Evolutionary conservation across 208 protist species (phyloP).

Genomic region (Acanthamoeba castellanii): DNA sequence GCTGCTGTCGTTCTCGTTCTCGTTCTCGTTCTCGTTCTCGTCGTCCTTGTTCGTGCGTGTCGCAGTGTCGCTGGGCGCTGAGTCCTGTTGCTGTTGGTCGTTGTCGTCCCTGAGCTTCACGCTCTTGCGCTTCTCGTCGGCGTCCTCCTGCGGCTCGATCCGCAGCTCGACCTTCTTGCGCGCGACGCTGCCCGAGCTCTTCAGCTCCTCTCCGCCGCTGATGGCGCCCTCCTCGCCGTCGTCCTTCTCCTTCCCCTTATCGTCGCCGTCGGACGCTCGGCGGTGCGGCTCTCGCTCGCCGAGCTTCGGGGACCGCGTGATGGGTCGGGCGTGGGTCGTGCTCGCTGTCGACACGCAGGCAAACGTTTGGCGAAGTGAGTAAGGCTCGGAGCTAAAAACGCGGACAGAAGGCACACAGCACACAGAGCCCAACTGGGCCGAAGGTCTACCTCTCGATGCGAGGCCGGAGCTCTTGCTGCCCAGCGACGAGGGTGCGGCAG

Average conservation of each 20-base stretch:
- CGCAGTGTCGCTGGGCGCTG: too few species aligned
- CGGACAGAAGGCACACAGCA: neutral
- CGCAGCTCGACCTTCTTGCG: slow-evolving; percentile 32
- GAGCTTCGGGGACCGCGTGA: neutral
- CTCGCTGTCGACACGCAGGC: neutral
- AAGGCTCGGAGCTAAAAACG: too few species aligned
- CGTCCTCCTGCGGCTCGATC: neutral
- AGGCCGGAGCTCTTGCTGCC: neutral
- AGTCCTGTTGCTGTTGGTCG: neutral
- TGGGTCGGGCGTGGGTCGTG: neutral
- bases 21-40: neutral
- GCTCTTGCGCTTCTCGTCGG: slow-evolving; percentile 11
- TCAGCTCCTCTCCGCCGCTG: neutral
- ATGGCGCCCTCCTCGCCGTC: neutral
- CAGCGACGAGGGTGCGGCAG: neutral
- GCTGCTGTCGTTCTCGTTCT: neutral
- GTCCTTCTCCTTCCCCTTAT: slow-evolving; percentile 56
- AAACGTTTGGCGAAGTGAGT: neutral
- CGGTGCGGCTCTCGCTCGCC: neutral
- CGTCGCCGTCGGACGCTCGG: neutral
- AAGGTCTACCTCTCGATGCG: neutral
- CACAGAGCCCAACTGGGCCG: too few species aligned
- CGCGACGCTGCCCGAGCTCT: neutral
- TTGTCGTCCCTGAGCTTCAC: neutral
- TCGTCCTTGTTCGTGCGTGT: too few species aligned